Base-by-base conservation (phyloP, 331 rosid species). In the Quercus lobata region DNA sequence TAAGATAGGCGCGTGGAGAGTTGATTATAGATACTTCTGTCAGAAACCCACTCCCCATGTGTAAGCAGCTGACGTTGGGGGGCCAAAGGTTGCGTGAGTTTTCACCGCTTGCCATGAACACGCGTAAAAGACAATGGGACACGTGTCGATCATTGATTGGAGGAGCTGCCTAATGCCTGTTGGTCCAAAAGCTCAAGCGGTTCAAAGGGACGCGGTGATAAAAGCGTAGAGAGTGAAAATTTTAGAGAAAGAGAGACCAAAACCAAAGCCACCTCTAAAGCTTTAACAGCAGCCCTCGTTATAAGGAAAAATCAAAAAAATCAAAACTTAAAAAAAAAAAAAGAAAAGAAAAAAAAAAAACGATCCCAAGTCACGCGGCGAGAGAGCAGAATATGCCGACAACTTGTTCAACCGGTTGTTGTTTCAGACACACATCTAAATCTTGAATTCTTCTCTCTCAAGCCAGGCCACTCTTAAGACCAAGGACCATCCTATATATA, bases 341-440 rank as follows among this genome's bases (percentile, higher is more conserved):
- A 9, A 7, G 2, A 41, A 9, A 41, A 41, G 2, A 49, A 46
- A 11, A 14, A n/a, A n/a, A 5, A 3, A 57, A 14, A 76, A 1
- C 5, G 44, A 79, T 61, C 75, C 75, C 84, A 58, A 69, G 66
- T 73, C 82, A 77, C 80, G 58, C 78, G 82, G 79, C 82, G 78
- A 53, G 71, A 24, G 17, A 81, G 25, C 72, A 72, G 78, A 77
- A 34, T 53, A 29, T 53, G 83, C 78, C 77, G 82, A 83, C 80
- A 71, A 58, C 85, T 82, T 57, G 79, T 72, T 76, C 37, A 78
- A 72, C 49, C 76, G 52, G 69, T 74, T 12, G 12, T 32, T 41
- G 14, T 41, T 41, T 41, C 49, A 41, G 49, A 41, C 49, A 9
- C 46, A 7, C 49, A 41, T 41, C 37, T 37, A 34, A 7, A 19